Conservation (phyloP, 768 basidiomycete species). For the Clitopilus passeckerianus region DNA sequence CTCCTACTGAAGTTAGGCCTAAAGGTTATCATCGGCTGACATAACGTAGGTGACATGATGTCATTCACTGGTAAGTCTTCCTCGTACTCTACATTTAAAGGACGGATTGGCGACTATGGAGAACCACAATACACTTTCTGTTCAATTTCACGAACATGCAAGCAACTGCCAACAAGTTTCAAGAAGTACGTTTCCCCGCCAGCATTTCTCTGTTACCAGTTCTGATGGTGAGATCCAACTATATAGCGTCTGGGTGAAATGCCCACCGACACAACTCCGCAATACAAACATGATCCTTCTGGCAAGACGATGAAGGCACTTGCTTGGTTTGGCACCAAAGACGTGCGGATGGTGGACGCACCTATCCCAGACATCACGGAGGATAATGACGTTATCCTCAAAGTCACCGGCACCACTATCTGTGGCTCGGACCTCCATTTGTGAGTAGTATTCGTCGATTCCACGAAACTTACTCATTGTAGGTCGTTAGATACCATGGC, state of each 20-base stretch:
- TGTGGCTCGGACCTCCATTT: conserved; percentile 67
- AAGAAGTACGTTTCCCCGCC: conserved; percentile 15
- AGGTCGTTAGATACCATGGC: conserved; percentile 41
- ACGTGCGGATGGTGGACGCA: conserved; percentile 37
- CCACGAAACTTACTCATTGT: not conserved
- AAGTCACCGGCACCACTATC: conserved; percentile 73
- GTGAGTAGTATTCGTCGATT: conserved; percentile 12
- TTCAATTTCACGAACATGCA: conserved; percentile 18
- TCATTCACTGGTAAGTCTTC: not conserved
- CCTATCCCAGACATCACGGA: conserved; percentile 56
- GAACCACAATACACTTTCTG: not conserved
- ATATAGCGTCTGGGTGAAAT: conserved; percentile 31
- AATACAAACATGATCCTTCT: conserved; percentile 42
- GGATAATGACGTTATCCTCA: conserved; percentile 70
- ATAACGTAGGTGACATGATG: not conserved
- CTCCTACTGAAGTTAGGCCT: too few relatives aligned
- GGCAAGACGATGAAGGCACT: conserved; percentile 64
- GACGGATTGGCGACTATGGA: not conserved
- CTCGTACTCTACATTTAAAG: not conserved
- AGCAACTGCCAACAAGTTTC: conserved; percentile 22
- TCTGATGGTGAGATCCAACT: not conserved
- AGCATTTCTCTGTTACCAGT: not conserved
- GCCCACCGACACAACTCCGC: conserved; percentile 34
- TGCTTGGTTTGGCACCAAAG: conserved; percentile 57
- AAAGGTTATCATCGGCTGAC: not conserved